Conservation (phyloP, 768 basidiomycete species). For the Gloeophyllum trabeum region DNA sequence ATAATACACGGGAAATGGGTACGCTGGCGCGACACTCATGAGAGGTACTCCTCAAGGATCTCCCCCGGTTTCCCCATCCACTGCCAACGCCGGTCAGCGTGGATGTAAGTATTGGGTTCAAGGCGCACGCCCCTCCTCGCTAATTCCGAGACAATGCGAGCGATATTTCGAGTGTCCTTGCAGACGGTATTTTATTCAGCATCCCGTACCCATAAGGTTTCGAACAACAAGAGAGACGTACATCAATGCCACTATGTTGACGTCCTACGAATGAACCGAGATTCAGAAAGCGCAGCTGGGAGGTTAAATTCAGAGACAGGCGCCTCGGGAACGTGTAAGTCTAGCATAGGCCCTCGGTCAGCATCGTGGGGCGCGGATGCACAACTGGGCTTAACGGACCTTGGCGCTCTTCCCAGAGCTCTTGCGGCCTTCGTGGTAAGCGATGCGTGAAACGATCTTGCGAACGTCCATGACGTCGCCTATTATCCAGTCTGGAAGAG, state of each 20-base stretch:
- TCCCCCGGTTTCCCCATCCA: slow-evolving; percentile 81
- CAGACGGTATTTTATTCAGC: neutral
- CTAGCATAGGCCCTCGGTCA: too few species aligned
- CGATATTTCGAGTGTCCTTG: slow-evolving; percentile 88
- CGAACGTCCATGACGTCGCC: slow-evolving; percentile 73
- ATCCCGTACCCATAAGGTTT: neutral
- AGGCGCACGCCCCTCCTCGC: slow-evolving; percentile 55
- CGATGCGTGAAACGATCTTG: slow-evolving; percentile 26
- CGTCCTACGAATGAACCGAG: slow-evolving; percentile 73
- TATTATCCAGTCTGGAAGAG: slow-evolving; percentile 63
- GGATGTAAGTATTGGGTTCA: slow-evolving; percentile 62
- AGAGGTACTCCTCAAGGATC: slow-evolving; percentile 37
- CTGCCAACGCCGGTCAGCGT: slow-evolving; percentile 56
- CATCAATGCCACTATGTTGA: slow-evolving; percentile 85
- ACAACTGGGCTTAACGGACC: too few species aligned
- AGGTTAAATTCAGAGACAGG: slow-evolving; percentile 48
- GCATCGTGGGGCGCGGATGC: too few species aligned
- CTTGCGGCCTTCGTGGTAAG: neutral
- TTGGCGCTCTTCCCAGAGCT: slow-evolving; percentile 4
- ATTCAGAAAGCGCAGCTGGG: slow-evolving; percentile 65
- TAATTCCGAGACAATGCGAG: slow-evolving; percentile 73
- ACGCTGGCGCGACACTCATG: slow-evolving; percentile 1
- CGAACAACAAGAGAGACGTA: slow-evolving; percentile 28
- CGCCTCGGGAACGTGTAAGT: slow-evolving; percentile 14
- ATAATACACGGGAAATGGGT: too few species aligned